Percentiles rank a stretch among this genome's conserved stretches.
These are phyloP conservation scores for Rhodotorula kratochvilovae DNA, from an alignment of 768 basidiomycete species.

Conservation along the genomic window DNA sequence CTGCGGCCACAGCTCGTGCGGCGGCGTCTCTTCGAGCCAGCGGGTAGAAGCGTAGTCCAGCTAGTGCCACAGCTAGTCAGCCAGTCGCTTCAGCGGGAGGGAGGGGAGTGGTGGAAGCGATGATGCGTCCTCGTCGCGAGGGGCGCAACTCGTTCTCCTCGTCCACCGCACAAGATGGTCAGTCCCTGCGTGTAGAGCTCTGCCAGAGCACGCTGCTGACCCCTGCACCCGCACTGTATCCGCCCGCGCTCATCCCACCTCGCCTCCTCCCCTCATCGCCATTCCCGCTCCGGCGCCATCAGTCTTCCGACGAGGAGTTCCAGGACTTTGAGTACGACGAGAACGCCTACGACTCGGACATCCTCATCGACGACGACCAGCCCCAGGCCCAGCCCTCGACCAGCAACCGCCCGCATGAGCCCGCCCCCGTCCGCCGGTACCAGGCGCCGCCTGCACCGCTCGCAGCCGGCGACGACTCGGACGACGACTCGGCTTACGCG, in stretches of 20 bases:
- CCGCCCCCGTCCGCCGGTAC: constrained; percentile 22
- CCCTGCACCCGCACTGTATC: no score
- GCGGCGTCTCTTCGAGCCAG: no score
- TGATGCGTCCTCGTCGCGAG: background rate
- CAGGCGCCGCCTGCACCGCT: constrained; percentile 23
- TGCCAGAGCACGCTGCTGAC: background rate
- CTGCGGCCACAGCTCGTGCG: no score
- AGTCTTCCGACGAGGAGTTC: constrained; percentile 35
- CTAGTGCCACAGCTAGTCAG: no score
- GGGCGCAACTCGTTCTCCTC: background rate
- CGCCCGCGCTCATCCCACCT: background rate
- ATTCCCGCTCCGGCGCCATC: background rate
- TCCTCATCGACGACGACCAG: constrained; percentile 33
- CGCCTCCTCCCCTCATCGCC: background rate
- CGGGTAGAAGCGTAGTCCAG: no score
- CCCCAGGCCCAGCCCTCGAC: background rate
- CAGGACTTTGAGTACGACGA: constrained; percentile 31
- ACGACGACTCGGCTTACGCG: constrained; percentile 10
- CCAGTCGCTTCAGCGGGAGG: no score
- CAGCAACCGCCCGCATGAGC: constrained; percentile 9
- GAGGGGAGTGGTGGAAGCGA: background rate
- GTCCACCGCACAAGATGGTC: background rate
- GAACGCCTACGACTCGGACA: constrained; percentile 30
- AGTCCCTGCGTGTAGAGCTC: no score
- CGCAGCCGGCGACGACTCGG: constrained; percentile 12